These are phyloP conservation scores for Pestalotiopsis fici DNA, from an alignment of 2,329 filamentous ascomycete genomes.

Conservation along the genomic window DNA sequence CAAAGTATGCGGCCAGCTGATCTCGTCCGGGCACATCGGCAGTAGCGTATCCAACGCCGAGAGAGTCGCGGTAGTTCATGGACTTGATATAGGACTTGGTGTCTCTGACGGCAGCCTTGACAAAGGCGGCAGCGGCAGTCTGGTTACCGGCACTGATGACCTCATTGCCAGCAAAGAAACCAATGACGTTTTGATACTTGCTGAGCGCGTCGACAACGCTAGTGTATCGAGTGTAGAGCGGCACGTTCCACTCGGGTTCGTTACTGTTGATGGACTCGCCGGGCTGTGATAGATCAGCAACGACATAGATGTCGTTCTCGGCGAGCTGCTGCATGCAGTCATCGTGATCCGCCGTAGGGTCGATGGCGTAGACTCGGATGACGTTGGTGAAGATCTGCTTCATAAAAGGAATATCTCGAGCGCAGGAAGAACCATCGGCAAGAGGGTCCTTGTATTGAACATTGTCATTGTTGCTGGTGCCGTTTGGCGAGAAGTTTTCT, in stretches of 20 bases:
- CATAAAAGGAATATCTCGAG: constrained; percentile 83
- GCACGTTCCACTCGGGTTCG: constrained; percentile 75
- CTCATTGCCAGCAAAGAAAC: constrained; percentile 99
- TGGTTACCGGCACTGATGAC: constrained; percentile 89
- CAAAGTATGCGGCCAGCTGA: constrained; percentile 88
- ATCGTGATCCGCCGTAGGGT: constrained; percentile 76
- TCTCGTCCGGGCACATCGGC: constrained; percentile 83
- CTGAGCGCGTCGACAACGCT: constrained; percentile 78
- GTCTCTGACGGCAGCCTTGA: constrained; percentile 97
- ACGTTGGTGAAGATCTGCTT: constrained; percentile 81
- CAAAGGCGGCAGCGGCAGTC: constrained; percentile 87
- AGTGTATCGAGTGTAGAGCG: constrained; percentile 80
- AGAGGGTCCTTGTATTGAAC: constrained; percentile 80
- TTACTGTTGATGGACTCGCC: constrained; percentile 82
- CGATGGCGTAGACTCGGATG: constrained; percentile 92
- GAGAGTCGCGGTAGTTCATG: constrained; percentile 68
- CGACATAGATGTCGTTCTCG: constrained; percentile 89
- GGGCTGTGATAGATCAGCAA: constrained; percentile 88
- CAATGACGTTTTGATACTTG: constrained; percentile 87
- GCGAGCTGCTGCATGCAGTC: constrained; percentile 83
- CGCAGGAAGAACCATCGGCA: constrained; percentile 69
- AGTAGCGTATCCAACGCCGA: constrained; percentile 94
- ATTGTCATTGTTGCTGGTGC: constrained; percentile 36
- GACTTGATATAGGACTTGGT: constrained; percentile 90
- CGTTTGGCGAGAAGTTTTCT: constrained; percentile 67